Conservation (phyloP, 306 rosid genomes). For the Delonix regia region DNA sequence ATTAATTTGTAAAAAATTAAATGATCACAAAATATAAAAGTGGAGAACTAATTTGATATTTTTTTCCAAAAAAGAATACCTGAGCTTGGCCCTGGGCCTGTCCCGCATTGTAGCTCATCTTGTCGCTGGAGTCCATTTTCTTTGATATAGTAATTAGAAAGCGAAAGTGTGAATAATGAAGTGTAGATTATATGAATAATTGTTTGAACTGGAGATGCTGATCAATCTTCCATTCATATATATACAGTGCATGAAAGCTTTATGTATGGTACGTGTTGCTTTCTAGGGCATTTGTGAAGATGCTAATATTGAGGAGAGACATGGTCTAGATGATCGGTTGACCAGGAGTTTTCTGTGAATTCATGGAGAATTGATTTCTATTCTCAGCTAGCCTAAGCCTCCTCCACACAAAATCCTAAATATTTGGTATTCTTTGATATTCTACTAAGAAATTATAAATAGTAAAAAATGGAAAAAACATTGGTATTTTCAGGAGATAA, state of each 20-base stretch:
- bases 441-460: no score
- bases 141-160: background rate
- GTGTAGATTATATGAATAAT: background rate
- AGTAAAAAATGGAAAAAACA: no score
- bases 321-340: background rate
- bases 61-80: no score
- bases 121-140: conserved; percentile 36
- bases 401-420: no score
- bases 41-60: no score
- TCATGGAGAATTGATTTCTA: no score
- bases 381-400: no score
- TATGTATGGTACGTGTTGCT: background rate
- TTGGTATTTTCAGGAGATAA: no score
- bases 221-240: background rate
- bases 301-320: background rate
- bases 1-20: no score
- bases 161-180: background rate
- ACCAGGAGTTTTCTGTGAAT: background rate
- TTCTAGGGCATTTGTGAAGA: background rate
- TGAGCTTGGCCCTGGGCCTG: conserved; percentile 69
- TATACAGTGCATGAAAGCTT: background rate
- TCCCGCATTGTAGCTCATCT: conserved; percentile 53
- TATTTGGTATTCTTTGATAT: no score
- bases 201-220: background rate
- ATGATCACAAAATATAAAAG: no score